A percentile compares a stretch with the other conserved stretches of the same genome.
phyloP scores from a whole-genome alignment of 108 stramenopile species.

The Nitzschia putrida region DNA sequence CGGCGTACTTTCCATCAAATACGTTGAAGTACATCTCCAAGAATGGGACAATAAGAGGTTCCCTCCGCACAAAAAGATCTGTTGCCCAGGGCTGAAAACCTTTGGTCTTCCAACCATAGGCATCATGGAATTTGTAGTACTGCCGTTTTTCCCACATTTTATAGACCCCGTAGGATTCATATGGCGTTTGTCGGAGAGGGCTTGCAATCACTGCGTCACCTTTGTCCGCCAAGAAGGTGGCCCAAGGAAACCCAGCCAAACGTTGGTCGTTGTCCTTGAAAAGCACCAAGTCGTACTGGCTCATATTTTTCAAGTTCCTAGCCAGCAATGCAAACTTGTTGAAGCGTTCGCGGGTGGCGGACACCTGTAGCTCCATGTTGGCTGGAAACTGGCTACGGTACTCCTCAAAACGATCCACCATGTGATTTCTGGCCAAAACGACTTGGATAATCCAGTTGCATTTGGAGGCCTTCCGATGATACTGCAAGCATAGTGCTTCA shows the following conservation, averaged over 20 bases:
- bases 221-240: slow-evolving; percentile 12
- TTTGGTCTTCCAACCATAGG: slow-evolving; percentile 10
- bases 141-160: slow-evolving; percentile 4
- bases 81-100: slow-evolving; percentile 1
- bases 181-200: slow-evolving; percentile 11
- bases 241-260: slow-evolving; percentile 16
- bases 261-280: slow-evolving; percentile 21
- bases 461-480: not conserved
- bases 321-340: slow-evolving; percentile 14
- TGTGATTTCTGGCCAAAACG: slow-evolving; percentile 6
- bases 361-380: not conserved
- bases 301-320: not conserved
- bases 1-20: slow-evolving; percentile 25
- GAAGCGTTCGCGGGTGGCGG: slow-evolving; percentile 4
- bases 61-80: slow-evolving; percentile 3
- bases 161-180: slow-evolving; percentile 9
- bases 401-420: not conserved
- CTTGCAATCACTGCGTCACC: slow-evolving; percentile 12
- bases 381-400: not conserved
- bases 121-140: slow-evolving; percentile 20
- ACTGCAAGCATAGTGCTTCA: not conserved
- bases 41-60: slow-evolving; percentile 13
- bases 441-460: slow-evolving; percentile 15
- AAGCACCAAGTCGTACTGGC: slow-evolving; percentile 3
- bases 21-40: slow-evolving; percentile 30